These are phyloP conservation scores for Cystobasidiaceae sp. DNA, from an alignment of 1,284 basidiomycete species.

Conservation along the genomic window DNA sequence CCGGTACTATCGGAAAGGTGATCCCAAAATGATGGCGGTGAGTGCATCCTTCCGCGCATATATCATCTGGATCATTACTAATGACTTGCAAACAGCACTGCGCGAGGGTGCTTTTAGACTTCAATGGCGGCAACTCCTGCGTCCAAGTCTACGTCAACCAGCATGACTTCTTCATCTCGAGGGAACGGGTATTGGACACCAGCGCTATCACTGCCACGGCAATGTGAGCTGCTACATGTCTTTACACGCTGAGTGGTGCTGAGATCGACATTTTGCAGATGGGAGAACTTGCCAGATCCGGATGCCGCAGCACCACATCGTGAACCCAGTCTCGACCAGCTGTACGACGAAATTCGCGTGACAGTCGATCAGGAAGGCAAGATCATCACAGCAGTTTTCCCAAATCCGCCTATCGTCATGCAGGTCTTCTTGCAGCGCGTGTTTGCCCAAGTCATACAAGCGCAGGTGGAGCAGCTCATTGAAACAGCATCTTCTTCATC, in stretches of 20 bases:
- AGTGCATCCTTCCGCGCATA: constrained; percentile 47
- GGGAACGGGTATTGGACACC: constrained; percentile 58
- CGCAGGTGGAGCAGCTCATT: constrained; percentile 82
- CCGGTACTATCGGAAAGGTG: constrained; percentile 86
- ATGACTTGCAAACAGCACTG: too few species aligned
- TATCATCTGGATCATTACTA: background rate
- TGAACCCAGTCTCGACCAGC: constrained; percentile 70
- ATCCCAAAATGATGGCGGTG: constrained; percentile 99
- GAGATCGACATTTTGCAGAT: too few species aligned
- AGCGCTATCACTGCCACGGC: constrained; percentile 34
- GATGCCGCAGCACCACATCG: constrained; percentile 68
- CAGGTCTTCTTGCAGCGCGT: constrained; percentile 96
- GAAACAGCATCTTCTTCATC: constrained; percentile 67
- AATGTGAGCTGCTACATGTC: constrained; percentile 34
- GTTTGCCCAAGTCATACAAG: constrained; percentile 96
- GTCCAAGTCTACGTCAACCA: constrained; percentile 99
- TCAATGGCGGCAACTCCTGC: constrained; percentile 94
- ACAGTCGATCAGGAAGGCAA: constrained; percentile 95
- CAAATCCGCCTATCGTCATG: constrained; percentile 95
- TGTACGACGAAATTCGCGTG: constrained; percentile 80
- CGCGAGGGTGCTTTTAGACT: constrained; percentile 91
- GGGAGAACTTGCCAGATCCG: constrained; percentile 74
- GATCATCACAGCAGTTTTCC: constrained; percentile 98
- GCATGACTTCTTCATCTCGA: constrained; percentile 95
- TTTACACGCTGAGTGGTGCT: background rate